Evolutionary conservation across 1,284 basidiomycete species (phyloP).

Genomic region (Puccinia novopanici): DNA sequence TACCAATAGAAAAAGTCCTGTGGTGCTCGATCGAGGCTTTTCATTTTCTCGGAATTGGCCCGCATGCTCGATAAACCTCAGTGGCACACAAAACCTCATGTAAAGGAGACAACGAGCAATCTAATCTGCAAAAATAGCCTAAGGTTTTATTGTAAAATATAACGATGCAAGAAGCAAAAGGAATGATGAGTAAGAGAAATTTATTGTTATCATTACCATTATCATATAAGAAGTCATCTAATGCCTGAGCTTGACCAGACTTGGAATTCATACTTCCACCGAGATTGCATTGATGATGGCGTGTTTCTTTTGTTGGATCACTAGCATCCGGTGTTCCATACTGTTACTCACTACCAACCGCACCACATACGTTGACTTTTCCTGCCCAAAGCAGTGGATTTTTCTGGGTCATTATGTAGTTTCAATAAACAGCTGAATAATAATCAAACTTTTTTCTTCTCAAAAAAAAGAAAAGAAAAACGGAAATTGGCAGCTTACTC

Average conservation of each 20-base stretch:
- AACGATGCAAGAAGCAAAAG: background rate
- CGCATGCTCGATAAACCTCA: background rate
- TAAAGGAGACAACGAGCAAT: background rate
- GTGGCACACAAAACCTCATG: background rate
- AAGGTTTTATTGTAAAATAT: background rate
- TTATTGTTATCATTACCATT: too few relatives aligned
- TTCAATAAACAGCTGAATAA: background rate
- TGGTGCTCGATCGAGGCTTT: background rate
- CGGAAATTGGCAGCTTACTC: conserved; percentile 16
- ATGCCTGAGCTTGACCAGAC: conserved; percentile 2
- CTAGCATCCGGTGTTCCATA: conserved; percentile 69
- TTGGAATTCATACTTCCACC: background rate
- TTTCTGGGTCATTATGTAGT: too few relatives aligned
- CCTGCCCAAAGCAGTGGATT: too few relatives aligned
- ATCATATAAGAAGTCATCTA: conserved; percentile 20
- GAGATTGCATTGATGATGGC: conserved; percentile 25
- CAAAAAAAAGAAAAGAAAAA: background rate
- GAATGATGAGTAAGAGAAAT: too few relatives aligned
- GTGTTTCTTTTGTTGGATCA: conserved; percentile 35
- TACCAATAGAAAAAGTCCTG: too few relatives aligned
- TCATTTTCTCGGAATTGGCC: background rate
- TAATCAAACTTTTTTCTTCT: background rate
- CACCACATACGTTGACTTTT: conserved; percentile 80
- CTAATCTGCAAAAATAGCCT: conserved; percentile 30
- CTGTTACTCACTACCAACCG: conserved; percentile 90